Percentiles rank a stretch among this genome's conserved stretches.
phyloP scores from a whole-genome alignment of 2,329 filamentous ascomycete species.

The Dactylella cylindrospora region DNA sequence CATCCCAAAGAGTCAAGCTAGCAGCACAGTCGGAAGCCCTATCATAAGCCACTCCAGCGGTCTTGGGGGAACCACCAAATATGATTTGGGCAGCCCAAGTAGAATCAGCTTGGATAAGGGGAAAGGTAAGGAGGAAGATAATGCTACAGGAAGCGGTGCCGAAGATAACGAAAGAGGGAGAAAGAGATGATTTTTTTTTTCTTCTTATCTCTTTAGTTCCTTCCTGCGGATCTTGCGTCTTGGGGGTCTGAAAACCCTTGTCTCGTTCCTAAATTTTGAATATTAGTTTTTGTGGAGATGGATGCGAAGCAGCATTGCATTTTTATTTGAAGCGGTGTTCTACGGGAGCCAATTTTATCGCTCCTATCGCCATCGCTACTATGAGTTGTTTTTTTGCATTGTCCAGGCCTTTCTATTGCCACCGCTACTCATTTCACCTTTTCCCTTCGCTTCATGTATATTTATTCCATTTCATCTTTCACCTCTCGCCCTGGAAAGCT shows the following conservation, averaged over 20 bases:
- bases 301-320: too few relatives aligned
- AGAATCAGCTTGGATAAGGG: slow-evolving; percentile 33
- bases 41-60: slow-evolving; percentile 23
- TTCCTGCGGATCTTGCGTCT: background rate
- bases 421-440: too few relatives aligned
- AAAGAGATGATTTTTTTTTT: background rate
- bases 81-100: slow-evolving; percentile 29
- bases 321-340: background rate
- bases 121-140: slow-evolving; percentile 27
- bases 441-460: too few relatives aligned
- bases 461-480: background rate
- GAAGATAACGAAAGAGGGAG: slow-evolving; percentile 8
- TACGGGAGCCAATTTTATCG: too few relatives aligned
- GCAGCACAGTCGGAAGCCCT: slow-evolving; percentile 31
- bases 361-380: too few relatives aligned
- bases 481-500: background rate
- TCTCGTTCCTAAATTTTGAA: too few relatives aligned
- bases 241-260: background rate
- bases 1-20: slow-evolving; percentile 42
- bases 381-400: too few relatives aligned
- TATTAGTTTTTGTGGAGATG: too few relatives aligned
- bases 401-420: too few relatives aligned
- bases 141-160: background rate
- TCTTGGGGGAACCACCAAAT: background rate
- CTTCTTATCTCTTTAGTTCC: background rate